Evolutionary conservation across 495 filamentous ascomycete genomes (phyloP).

Genomic region (Aspergillus egyptiacus): DNA sequence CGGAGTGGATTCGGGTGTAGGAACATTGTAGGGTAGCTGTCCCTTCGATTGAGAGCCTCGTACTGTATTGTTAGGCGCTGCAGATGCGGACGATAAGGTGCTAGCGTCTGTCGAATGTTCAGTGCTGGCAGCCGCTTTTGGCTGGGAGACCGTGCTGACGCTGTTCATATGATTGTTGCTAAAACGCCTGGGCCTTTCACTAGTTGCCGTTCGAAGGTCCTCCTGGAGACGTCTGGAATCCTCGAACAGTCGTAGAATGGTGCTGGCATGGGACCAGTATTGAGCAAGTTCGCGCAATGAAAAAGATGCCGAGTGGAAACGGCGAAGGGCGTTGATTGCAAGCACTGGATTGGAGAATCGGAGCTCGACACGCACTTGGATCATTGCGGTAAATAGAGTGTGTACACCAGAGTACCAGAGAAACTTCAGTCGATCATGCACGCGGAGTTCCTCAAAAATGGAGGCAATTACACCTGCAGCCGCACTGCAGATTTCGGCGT

Average conservation of each 20-base stretch:
- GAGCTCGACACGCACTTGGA: conserved; percentile 46
- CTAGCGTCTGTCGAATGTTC: background rate
- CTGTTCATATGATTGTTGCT: conserved; percentile 15
- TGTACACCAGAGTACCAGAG: conserved; percentile 45
- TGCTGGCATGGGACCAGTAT: conserved; percentile 43
- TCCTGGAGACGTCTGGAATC: conserved; percentile 43
- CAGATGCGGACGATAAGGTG: background rate
- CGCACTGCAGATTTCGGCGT: conserved; percentile 43
- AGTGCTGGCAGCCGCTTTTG: background rate
- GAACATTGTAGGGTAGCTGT: conserved; percentile 32
- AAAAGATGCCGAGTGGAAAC: conserved; percentile 42
- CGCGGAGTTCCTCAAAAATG: conserved; percentile 44
- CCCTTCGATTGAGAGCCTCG: conserved; percentile 19
- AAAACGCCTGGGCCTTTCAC: conserved; percentile 32
- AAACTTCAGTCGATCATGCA: conserved; percentile 45
- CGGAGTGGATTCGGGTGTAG: conserved; percentile 31
- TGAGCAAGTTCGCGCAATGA: conserved; percentile 41
- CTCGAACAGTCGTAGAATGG: conserved; percentile 43
- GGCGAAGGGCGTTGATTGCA: conserved; percentile 44
- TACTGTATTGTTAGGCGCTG: conserved; percentile 11
- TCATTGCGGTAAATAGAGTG: conserved; percentile 46
- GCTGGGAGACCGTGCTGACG: background rate
- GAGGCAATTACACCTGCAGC: conserved; percentile 44
- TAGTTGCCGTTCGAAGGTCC: conserved; percentile 37
- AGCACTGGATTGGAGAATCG: conserved; percentile 46